These are phyloP conservation scores for Triticum turgidum DNA, from an alignment of 176 grass and related monocot species.

Conservation along the genomic window DNA sequence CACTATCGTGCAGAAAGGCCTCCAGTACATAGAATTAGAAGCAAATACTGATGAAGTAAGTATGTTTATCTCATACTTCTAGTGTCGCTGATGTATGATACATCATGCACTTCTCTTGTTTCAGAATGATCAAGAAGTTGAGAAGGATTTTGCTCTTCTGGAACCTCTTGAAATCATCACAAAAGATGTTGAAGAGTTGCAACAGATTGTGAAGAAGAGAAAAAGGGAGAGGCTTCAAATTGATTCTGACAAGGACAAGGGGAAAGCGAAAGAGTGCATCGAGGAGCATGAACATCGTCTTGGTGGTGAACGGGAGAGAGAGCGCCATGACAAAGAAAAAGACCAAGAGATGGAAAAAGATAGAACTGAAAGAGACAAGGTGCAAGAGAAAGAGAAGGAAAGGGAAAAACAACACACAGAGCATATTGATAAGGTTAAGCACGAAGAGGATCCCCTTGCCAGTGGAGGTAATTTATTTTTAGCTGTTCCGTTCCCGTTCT, in stretches of 20 bases:
- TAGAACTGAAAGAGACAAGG: conserved; percentile 49
- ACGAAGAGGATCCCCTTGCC: conserved; percentile 52
- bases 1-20: conserved; percentile 88
- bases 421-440: conserved; percentile 60
- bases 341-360: conserved; percentile 66
- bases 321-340: conserved; percentile 68
- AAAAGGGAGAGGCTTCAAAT: conserved; percentile 60
- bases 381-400: conserved; percentile 62
- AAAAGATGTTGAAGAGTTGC: conserved; percentile 83
- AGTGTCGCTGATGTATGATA: background rate
- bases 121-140: conserved; percentile 68
- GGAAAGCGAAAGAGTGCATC: conserved; percentile 53
- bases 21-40: conserved; percentile 97
- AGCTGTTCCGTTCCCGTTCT: conserved; percentile 2
- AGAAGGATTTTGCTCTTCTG: conserved; percentile 84
- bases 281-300: conserved; percentile 54
- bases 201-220: conserved; percentile 84
- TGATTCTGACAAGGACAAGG: conserved; percentile 68
- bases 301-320: conserved; percentile 60
- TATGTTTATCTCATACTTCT: conserved; percentile 26
- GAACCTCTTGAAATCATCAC: conserved; percentile 97
- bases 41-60: conserved; percentile 76
- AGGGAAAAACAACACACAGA: conserved; percentile 61
- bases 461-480: conserved; percentile 58
- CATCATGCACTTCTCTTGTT: conserved; percentile 31